phyloP scores from a whole-genome alignment of 306 rosid genomes.

The Vigna unguiculata region DNA sequence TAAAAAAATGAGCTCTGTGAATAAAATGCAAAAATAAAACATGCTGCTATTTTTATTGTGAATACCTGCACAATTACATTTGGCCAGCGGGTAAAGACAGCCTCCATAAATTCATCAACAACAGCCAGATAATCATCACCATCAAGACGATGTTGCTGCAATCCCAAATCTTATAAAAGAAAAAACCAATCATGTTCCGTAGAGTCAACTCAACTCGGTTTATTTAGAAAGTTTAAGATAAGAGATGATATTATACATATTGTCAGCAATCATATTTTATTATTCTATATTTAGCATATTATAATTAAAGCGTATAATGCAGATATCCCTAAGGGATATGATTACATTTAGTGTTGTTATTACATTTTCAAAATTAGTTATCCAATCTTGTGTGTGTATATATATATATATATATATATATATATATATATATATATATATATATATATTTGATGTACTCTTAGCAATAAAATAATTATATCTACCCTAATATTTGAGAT shows the following conservation, averaged over 20 bases:
- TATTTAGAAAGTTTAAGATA: slow-evolving; percentile 26
- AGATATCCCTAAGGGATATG: too few species aligned
- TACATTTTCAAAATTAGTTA: too few species aligned
- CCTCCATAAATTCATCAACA: slow-evolving; percentile 96
- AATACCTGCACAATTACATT: slow-evolving; percentile 96
- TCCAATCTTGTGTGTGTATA: too few species aligned
- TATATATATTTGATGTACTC: too few species aligned
- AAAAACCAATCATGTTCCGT: slow-evolving; percentile 31
- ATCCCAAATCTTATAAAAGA: slow-evolving; percentile 77
- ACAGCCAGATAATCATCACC: slow-evolving; percentile 92
- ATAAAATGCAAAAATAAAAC: slow-evolving; percentile 17
- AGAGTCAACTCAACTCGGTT: slow-evolving; percentile 32
- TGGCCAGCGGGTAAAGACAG: slow-evolving; percentile 99
- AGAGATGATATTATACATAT: background rate
- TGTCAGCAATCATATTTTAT: too few species aligned
- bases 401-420: too few species aligned
- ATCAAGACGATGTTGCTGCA: slow-evolving; percentile 88
- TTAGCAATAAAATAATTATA: too few species aligned
- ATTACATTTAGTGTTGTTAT: too few species aligned
- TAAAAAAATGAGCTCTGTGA: background rate
- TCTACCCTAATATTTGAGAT: too few species aligned
- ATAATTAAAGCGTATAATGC: too few species aligned
- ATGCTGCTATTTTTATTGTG: slow-evolving; percentile 7
- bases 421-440: too few species aligned
- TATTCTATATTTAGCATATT: too few species aligned